These are phyloP conservation scores for Saraca asoca DNA, from an alignment of 331 rosid genomes.

Conservation along the genomic window DNA sequence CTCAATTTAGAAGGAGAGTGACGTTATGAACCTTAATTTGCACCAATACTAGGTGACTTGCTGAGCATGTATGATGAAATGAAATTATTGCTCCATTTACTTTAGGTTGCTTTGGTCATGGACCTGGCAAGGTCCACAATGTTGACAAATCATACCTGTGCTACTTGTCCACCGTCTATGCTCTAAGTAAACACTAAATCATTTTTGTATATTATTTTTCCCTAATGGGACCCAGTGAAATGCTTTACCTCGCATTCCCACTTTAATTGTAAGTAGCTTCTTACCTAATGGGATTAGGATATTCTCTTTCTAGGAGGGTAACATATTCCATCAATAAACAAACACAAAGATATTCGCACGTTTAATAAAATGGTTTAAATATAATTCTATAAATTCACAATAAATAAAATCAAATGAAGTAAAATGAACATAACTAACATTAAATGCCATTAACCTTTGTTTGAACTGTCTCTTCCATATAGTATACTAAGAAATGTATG, in stretches of 20 bases:
- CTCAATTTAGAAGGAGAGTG: background rate
- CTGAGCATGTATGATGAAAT: background rate
- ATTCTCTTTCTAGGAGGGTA: constrained; percentile 5
- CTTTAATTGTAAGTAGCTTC: background rate
- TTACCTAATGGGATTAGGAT: constrained; percentile 36
- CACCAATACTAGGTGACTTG: background rate
- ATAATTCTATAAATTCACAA: no score
- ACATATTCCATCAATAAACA: no score
- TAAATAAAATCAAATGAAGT: no score
- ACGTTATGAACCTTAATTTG: background rate
- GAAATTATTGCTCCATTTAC: constrained; percentile 1
- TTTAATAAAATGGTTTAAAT: no score
- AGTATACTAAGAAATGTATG: constrained; percentile 3
- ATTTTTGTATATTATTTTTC: constrained; percentile 1
- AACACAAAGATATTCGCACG: no score
- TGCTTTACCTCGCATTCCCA: constrained; percentile 30
- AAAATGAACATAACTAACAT: no score
- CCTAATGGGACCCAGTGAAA: background rate
- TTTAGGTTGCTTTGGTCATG: no score
- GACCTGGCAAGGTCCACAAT: constrained; percentile 8
- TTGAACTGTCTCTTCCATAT: constrained; percentile 31
- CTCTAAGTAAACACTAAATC: background rate
- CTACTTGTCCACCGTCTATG: constrained; percentile 2
- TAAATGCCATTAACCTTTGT: constrained; percentile 30
- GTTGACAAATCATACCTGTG: constrained; percentile 13